Conservation (phyloP, 352 stramenopile species). For the Elongisporangium anandrum region DNA sequence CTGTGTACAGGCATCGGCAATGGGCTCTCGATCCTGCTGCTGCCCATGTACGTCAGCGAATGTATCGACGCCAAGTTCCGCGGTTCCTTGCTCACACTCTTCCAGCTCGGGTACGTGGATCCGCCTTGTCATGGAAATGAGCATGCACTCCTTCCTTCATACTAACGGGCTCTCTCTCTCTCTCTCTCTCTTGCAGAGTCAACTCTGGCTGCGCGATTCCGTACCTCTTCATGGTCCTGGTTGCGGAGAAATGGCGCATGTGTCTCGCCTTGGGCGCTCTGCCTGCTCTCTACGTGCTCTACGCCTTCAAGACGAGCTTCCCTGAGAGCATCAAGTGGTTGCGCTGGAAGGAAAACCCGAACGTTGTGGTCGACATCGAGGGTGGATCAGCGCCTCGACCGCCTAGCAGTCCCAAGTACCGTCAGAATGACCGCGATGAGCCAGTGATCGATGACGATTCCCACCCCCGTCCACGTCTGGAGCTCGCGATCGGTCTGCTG, state of each 20-base stretch:
- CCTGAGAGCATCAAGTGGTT: constrained; percentile 78
- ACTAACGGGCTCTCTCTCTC: too few relatives aligned
- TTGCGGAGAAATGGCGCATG: constrained; percentile 75
- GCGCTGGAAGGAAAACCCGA: constrained; percentile 57
- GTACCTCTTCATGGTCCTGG: constrained; percentile 77
- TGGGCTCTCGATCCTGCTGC: constrained; percentile 74
- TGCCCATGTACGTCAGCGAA: constrained; percentile 90
- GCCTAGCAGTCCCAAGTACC: not conserved
- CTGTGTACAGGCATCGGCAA: constrained; percentile 76
- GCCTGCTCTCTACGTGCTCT: constrained; percentile 70
- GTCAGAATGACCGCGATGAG: constrained; percentile 9
- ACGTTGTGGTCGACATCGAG: constrained; percentile 42
- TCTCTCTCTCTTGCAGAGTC: constrained; percentile 30
- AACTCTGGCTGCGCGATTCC: constrained; percentile 71
- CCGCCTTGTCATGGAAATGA: not conserved
- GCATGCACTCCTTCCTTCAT: too few relatives aligned
- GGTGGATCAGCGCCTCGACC: constrained; percentile 8
- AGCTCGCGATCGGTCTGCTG: constrained; percentile 72
- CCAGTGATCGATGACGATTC: not conserved
- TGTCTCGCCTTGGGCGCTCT: constrained; percentile 68
- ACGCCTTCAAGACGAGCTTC: constrained; percentile 71
- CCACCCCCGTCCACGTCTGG: constrained; percentile 30
- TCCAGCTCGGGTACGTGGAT: constrained; percentile 63
- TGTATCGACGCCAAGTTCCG: constrained; percentile 61
- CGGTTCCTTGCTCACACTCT: constrained; percentile 69